Evolutionary conservation across 129 eudicot genomes (phyloP), one percentile per base, ranked within the genome.

Genomic region (carrot (Daucus carota)): DNA sequence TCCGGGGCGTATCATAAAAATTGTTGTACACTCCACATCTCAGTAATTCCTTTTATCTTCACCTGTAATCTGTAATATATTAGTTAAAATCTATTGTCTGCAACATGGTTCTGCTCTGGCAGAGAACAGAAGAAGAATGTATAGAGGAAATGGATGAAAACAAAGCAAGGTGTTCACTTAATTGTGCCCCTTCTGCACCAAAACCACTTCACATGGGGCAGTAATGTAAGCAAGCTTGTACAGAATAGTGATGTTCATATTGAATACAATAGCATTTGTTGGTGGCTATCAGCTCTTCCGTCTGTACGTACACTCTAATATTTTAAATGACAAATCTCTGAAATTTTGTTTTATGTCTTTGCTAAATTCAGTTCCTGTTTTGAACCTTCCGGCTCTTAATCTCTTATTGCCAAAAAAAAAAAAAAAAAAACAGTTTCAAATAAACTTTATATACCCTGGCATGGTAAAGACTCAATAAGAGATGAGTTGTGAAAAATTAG

Each of bases 31-130:
- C 47, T 36, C 20, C 73, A 36, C 44, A 20, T 34, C 73, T 8
- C 18, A 28, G 38, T 63, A 34, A 40, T 40, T n/a, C 47, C 28
- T 40, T 70, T 22, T 10, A 13, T 3, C 6, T 3, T 70, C 28
- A 72, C 40, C 57, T 43, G 75, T 72, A 72, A 72, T 72, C 40
- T 72, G 65, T 57, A 57, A 57, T 57, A n/a, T 57, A n/a, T n/a
- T 57, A 57, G 65, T 9, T 24, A 57, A 57, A 57, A 10, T 57
- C 65, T 24, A 3, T 57, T 57, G 65, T 57, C 24, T 57, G 31
- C 24, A 57, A 57, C 24, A 24, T 5, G 29, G 5, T 50, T 57
- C 31, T 57, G 14, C 14, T 6, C 65, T 57, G 65, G 31, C 65
- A 57, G 32, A 57, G 14, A 50, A 12, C 62, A n/a, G 28, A n/a